Conservation (phyloP, 2,329 filamentous ascomycete genomes). For the Trichoderma atrobrunneum region DNA sequence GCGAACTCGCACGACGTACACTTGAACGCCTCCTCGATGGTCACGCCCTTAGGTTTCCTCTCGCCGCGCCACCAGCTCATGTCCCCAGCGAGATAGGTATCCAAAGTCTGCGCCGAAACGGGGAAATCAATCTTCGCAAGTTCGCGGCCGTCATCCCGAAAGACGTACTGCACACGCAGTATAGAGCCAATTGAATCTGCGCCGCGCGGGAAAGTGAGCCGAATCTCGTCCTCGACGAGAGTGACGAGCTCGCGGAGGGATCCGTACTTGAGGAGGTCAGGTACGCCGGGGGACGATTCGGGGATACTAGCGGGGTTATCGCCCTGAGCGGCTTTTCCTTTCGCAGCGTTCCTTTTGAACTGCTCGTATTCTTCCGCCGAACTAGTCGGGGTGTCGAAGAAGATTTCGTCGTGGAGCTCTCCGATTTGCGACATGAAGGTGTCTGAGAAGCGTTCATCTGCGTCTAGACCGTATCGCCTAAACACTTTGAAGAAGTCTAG, state of each 20-base stretch:
- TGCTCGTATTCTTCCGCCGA: conserved; percentile 15
- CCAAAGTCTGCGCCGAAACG: conserved; percentile 63
- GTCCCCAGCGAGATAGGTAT: conserved; percentile 64
- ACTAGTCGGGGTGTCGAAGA: conserved; percentile 50
- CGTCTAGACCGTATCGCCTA: conserved; percentile 66
- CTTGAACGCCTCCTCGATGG: conserved; percentile 83
- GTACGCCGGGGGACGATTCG: conserved; percentile 18
- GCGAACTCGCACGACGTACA: conserved; percentile 82
- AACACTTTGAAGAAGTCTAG: conserved; percentile 70
- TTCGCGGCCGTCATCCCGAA: conserved; percentile 49
- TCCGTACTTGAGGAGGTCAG: conserved; percentile 45
- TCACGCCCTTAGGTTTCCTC: conserved; percentile 69
- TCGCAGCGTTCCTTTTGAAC: neutral
- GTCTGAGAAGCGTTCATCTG: conserved; percentile 69
- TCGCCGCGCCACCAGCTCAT: conserved; percentile 88
- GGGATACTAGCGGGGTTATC: neutral
- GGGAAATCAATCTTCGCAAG: conserved; percentile 60
- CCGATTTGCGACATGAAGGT: conserved; percentile 74
- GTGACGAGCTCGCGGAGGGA: conserved; percentile 47
- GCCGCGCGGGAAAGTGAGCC: conserved; percentile 52
- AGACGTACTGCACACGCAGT: conserved; percentile 54
- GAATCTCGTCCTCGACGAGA: conserved; percentile 47
- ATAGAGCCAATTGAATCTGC: conserved; percentile 48
- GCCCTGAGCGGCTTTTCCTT: conserved; percentile 16
- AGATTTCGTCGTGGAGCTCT: conserved; percentile 63